Evolutionary conservation across 202 grass and related monocot genomes (phyloP), one percentile per base, ranked within the genome.

Genomic region (Hordeum pubiflorum): DNA sequence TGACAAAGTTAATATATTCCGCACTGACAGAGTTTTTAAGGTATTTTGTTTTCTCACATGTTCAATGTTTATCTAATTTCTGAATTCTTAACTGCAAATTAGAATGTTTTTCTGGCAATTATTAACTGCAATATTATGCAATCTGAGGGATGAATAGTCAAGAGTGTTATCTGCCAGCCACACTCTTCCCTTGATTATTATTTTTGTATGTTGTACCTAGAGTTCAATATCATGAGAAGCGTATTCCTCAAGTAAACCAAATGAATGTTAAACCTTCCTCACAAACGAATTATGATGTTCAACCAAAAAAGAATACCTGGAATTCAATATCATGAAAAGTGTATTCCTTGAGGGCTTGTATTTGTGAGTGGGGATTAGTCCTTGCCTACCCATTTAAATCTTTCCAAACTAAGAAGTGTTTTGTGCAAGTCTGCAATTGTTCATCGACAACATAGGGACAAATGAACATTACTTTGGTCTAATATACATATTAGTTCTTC

Each of bases 1-100:
- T 69, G 94, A 97, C 84, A 97, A 97, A 85, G 83, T 97, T 26
- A 92, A 91, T 58, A 90, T 97, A 87, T 92, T 97, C 78, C 94
- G 94, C 15, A 44, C 91, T 69, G 94, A 97, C 79, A 91, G 94
- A 84, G 89, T 97, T 70, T 97, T 97, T 63, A 94, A 94, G 89
- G 94, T 97, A 89, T 71, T 58, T 26, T 85, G 18, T 75, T 79
- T 84, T 84, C 18, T 79, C 22, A 14, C 64, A 57, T 75, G 43
- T 54, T 73, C 50, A 50, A 73, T 73, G 70, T 39, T 69, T 67
- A 41, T 81, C 17, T 70, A 75, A 27, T 74, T 83, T 83, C 36
- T 83, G 72, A 82, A 64, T 50, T 52, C 7, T 64, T 75, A 69
- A 79, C 20, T 77, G 34, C 52, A 65, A 62, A 64, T 34, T 78